phyloP scores from a whole-genome alignment of 352 stramenopile genomes.

The Phytophthora multivora region DNA sequence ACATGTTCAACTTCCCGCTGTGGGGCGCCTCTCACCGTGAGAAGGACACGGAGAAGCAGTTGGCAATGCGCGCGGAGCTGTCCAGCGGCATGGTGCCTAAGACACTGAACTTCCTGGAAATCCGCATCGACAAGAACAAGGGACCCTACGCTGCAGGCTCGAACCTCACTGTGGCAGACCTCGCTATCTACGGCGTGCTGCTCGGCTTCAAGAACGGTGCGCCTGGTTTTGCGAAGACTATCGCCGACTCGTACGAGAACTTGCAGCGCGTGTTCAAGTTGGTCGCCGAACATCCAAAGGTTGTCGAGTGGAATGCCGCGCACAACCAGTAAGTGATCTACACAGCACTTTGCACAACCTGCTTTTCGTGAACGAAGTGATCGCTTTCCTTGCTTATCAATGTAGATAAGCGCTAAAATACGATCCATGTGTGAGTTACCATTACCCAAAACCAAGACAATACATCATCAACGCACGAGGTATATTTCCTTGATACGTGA shows the following conservation, averaged over 20 bases:
- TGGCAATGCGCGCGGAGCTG: conserved; percentile 47
- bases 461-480: too few species aligned
- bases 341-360: background rate
- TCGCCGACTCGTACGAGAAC: conserved; percentile 41
- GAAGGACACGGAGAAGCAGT: conserved; percentile 39
- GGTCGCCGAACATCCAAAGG: conserved; percentile 51
- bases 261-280: conserved; percentile 46
- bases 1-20: conserved; percentile 42
- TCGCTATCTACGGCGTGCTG: conserved; percentile 51
- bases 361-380: conserved; percentile 1
- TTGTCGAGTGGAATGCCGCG: conserved; percentile 60
- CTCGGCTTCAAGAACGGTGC: conserved; percentile 40
- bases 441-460: background rate
- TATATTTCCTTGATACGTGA: too few species aligned
- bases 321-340: conserved; percentile 24
- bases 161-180: conserved; percentile 53
- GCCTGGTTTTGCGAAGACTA: conserved; percentile 30
- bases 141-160: conserved; percentile 39
- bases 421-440: background rate
- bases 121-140: conserved; percentile 48
- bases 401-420: conserved; percentile 8
- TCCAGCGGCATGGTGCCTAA: conserved; percentile 39
- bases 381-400: background rate
- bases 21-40: conserved; percentile 31
- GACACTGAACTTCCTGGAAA: conserved; percentile 49